Percentiles rank a stretch among this genome's conserved stretches.
These are phyloP conservation scores for Penicillium expansum DNA, from an alignment of 2,329 filamentous ascomycete genomes.

Conservation along the genomic window DNA sequence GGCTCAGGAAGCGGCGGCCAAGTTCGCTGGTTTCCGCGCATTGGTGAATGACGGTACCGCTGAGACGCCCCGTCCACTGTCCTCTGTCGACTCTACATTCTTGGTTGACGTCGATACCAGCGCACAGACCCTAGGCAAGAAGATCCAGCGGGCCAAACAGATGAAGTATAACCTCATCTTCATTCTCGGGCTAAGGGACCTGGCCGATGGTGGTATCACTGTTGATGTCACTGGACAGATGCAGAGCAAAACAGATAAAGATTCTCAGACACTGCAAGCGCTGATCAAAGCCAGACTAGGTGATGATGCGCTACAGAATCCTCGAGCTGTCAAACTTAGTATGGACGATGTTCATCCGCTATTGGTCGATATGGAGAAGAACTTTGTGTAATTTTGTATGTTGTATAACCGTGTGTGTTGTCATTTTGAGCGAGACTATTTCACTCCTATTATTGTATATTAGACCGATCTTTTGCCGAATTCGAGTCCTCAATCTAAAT, in stretches of 20 bases:
- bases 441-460: slow-evolving; percentile 3
- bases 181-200: slow-evolving; percentile 66
- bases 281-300: slow-evolving; percentile 29
- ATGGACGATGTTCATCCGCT: slow-evolving; percentile 39
- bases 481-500: neutral
- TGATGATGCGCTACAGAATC: slow-evolving; percentile 30
- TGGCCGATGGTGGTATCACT: slow-evolving; percentile 56
- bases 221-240: slow-evolving; percentile 43
- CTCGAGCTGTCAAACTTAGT: slow-evolving; percentile 36
- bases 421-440: slow-evolving; percentile 11
- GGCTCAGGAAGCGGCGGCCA: slow-evolving; percentile 50
- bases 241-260: slow-evolving; percentile 40
- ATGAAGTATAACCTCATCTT: slow-evolving; percentile 73
- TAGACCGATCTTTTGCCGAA: neutral
- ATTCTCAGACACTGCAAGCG: slow-evolving; percentile 26
- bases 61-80: slow-evolving; percentile 37
- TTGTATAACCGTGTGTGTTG: neutral
- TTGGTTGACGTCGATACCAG: slow-evolving; percentile 69
- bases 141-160: slow-evolving; percentile 67
- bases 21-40: slow-evolving; percentile 46
- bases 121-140: slow-evolving; percentile 61
- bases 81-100: slow-evolving; percentile 59
- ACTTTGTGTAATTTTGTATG: slow-evolving; percentile 32
- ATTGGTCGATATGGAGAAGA: slow-evolving; percentile 38
- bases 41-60: slow-evolving; percentile 24